Evolutionary conservation across 371 early-diverging fungal species (phyloP).

Genomic region (Coemansia sp.): DNA sequence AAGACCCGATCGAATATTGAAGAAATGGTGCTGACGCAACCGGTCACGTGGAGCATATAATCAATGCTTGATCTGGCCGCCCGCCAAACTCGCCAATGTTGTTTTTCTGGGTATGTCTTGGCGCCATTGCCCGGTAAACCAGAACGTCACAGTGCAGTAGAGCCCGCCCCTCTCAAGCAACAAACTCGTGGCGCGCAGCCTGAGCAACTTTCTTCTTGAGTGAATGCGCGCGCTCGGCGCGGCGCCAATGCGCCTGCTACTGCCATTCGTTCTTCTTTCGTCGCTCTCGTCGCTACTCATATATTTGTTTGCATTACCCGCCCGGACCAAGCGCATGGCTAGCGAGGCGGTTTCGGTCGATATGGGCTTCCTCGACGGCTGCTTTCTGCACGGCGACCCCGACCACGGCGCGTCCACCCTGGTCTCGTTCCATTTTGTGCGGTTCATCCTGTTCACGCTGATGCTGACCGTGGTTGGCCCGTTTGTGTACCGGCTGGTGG

Average conservation of each 20-base stretch:
- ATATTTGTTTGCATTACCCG: background rate
- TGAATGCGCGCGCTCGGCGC: too few relatives aligned
- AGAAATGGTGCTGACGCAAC: constrained; percentile 1
- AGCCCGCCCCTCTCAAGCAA: too few relatives aligned
- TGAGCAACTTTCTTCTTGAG: too few relatives aligned
- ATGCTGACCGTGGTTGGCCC: constrained; percentile 47
- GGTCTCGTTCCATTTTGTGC: constrained; percentile 48
- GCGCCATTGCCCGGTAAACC: too few relatives aligned
- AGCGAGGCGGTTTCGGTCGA: constrained; percentile 12
- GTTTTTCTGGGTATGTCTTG: too few relatives aligned
- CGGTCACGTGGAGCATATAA: background rate
- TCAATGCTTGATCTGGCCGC: background rate
- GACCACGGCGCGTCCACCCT: constrained; percentile 38
- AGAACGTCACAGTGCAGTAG: too few relatives aligned
- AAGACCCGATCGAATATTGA: too few relatives aligned
- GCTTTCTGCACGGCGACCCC: constrained; percentile 27
- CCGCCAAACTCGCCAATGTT: background rate
- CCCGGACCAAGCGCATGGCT: too few relatives aligned
- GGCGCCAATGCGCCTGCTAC: too few relatives aligned
- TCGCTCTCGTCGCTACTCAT: too few relatives aligned
- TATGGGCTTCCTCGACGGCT: constrained; percentile 37
- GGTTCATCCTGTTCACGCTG: constrained; percentile 33
- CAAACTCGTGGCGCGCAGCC: too few relatives aligned
- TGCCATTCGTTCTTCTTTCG: too few relatives aligned
- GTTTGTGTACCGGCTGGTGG: constrained; percentile 56